A percentile compares a stretch with the other conserved stretches of the same genome.
phyloP scores from a whole-genome alignment of 352 stramenopile genomes.

The Phytophthora hibernalis region DNA sequence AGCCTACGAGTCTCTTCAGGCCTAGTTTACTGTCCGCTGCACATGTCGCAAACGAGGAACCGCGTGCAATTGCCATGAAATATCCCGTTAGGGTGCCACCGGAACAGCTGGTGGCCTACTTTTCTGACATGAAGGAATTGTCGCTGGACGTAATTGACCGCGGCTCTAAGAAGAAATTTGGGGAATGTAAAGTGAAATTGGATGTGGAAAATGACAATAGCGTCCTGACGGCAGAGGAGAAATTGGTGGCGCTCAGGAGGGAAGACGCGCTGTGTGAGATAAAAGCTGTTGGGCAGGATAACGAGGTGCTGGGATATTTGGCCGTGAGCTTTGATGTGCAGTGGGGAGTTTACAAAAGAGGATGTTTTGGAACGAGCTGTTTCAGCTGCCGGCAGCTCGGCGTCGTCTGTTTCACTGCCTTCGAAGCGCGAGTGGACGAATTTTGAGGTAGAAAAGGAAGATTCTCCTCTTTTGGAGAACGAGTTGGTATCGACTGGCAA shows the following conservation, averaged over 20 bases:
- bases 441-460: neutral
- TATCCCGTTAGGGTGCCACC: constrained; percentile 51
- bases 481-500: neutral
- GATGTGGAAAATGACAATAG: constrained; percentile 4
- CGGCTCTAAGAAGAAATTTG: constrained; percentile 44
- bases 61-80: constrained; percentile 47
- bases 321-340: constrained; percentile 38
- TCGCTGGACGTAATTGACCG: constrained; percentile 73
- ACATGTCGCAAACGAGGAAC: constrained; percentile 3
- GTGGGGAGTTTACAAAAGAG: constrained; percentile 15
- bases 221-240: constrained; percentile 28
- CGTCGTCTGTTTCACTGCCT: constrained; percentile 1
- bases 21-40: constrained; percentile 25
- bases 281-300: constrained; percentile 13
- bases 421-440: constrained; percentile 4
- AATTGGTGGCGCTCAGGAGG: constrained; percentile 33
- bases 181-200: constrained; percentile 40
- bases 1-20: constrained; percentile 55
- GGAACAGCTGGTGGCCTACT: constrained; percentile 56
- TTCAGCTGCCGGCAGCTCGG: neutral
- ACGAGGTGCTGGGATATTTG: constrained; percentile 39
- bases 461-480: neutral
- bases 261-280: constrained; percentile 56
- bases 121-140: constrained; percentile 64
- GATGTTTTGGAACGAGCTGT: neutral